Percentiles rank a stretch among this genome's conserved stretches.
Evolutionary conservation across 2,329 filamentous ascomycete species (phyloP).

Genomic region (Botryotinia globosa): DNA sequence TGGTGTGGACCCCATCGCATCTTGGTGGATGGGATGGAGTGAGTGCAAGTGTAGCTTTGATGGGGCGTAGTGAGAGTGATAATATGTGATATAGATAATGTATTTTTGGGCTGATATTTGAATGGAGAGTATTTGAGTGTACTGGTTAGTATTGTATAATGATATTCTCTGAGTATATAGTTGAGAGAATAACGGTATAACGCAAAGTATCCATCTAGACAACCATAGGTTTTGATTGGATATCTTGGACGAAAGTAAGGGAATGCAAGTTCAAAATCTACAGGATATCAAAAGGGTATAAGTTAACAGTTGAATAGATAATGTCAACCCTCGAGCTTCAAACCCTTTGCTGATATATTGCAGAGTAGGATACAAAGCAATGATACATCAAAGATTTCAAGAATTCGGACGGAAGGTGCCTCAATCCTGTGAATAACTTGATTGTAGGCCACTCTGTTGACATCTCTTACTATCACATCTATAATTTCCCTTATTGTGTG

Average conservation of each 20-base stretch:
- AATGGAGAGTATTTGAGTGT: neutral
- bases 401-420: neutral
- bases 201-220: neutral
- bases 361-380: neutral
- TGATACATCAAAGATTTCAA: neutral
- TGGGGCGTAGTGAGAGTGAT: neutral
- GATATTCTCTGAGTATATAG: neutral
- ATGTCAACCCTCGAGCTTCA: neutral
- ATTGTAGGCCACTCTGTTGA: neutral
- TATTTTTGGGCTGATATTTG: neutral
- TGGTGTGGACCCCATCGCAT: neutral
- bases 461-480: no score
- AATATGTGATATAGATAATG: neutral
- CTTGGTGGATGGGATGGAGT: neutral
- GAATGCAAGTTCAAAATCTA: neutral
- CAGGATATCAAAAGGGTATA: neutral
- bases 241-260: neutral
- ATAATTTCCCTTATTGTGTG: no score
- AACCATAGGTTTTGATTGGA: neutral
- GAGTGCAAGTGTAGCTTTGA: neutral
- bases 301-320: accelerated
- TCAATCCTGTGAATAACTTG: neutral
- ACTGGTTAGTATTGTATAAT: neutral
- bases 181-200: neutral
- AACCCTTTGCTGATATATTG: no score